These are phyloP conservation scores for Fusarium xyrophilum DNA, from an alignment of 2,329 filamentous ascomycete genomes.

Conservation along the genomic window DNA sequence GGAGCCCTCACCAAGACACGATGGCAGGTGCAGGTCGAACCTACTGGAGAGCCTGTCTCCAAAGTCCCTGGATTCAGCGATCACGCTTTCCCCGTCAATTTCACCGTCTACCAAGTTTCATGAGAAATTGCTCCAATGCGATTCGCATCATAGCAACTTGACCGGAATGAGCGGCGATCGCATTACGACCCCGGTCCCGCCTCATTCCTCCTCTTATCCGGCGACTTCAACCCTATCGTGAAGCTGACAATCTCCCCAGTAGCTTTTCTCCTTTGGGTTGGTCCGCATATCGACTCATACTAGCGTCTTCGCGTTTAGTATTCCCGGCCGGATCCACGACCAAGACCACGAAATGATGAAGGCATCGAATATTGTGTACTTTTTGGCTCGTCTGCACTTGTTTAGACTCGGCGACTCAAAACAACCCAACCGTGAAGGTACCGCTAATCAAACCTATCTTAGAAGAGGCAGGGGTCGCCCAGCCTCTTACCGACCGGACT, in stretches of 20 bases:
- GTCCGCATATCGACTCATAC: constrained; percentile 14
- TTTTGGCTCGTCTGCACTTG: constrained; percentile 1
- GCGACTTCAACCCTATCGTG: constrained; percentile 19
- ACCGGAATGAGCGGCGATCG: constrained; percentile 14
- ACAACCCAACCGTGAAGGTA: background rate
- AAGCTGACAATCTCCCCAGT: constrained; percentile 20
- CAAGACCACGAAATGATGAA: constrained; percentile 12
- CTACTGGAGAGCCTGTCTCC: constrained; percentile 33
- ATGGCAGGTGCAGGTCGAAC: constrained; percentile 57
- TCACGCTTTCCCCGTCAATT: constrained; percentile 43
- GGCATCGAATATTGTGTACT: background rate
- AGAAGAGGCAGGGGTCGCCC: background rate
- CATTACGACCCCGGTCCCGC: constrained; percentile 12
- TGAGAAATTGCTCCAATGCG: constrained; percentile 22
- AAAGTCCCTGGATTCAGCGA: constrained; percentile 40
- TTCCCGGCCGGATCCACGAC: constrained; percentile 19
- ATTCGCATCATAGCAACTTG: background rate
- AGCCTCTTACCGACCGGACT: background rate
- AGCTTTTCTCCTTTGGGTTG: constrained; percentile 28
- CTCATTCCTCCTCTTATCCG: constrained; percentile 22
- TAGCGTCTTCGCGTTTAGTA: constrained; percentile 25
- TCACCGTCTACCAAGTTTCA: constrained; percentile 47
- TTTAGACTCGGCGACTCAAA: constrained; percentile 1
- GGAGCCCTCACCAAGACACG: constrained; percentile 55
- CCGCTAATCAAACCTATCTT: background rate